Percentiles rank a stretch among this genome's conserved stretches.
Conservation (phyloP, 352 stramenopile species). For the Discostella stelligera region DNA sequence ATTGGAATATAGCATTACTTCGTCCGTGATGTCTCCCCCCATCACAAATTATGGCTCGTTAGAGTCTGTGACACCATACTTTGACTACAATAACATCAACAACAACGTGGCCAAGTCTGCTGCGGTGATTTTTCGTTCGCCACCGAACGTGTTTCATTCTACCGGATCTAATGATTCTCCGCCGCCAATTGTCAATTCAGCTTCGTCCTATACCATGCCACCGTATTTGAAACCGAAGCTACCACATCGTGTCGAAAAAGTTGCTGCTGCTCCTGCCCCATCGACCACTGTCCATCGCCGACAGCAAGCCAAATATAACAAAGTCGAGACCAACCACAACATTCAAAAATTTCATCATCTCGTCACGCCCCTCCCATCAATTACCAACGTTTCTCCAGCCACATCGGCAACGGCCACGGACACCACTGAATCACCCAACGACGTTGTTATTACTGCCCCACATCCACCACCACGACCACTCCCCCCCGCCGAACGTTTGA, state of each 20-base stretch:
- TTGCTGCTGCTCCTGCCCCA: not conserved
- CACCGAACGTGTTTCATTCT: conserved; percentile 9
- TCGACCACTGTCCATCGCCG: not conserved
- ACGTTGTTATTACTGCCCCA: not conserved
- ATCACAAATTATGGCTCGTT: conserved; percentile 22
- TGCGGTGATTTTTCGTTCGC: conserved; percentile 10
- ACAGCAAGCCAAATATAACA: conserved; percentile 1
- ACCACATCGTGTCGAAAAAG: not conserved
- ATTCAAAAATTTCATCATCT: not conserved
- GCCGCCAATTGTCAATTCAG: not conserved
- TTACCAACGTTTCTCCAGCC: conserved; percentile 23
- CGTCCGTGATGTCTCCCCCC: not conserved
- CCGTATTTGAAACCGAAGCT: conserved; percentile 12
- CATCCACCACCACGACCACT: not conserved
- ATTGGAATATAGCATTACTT: conserved; percentile 42
- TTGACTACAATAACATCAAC: not conserved
- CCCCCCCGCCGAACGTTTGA: conserved; percentile 4
- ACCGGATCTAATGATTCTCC: not conserved
- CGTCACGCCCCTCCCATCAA: conserved; percentile 12
- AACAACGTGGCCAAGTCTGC: not conserved
- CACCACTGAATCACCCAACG: conserved; percentile 10
- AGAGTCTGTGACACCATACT: not conserved
- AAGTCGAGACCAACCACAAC: not conserved
- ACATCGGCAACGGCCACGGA: conserved; percentile 36
- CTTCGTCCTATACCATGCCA: not conserved